These are phyloP conservation scores for Rhododendron williamsianum DNA, from an alignment of 148 eudicot species.

Conservation along the genomic window DNA sequence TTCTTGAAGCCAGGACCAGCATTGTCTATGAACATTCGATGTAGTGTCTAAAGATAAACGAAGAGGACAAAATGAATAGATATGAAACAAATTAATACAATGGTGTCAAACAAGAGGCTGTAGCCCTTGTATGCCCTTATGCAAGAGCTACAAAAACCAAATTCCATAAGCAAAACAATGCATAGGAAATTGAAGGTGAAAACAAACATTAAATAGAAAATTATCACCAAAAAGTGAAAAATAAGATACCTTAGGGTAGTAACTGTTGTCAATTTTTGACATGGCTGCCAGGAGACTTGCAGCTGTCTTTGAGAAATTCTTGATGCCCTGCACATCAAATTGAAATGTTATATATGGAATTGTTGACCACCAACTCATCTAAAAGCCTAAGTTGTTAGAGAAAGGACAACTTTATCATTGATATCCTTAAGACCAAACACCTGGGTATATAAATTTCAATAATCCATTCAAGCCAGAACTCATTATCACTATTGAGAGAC, in stretches of 20 bases:
- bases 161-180: neutral
- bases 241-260: conserved; percentile 53
- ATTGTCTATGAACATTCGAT: conserved; percentile 69
- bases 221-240: neutral
- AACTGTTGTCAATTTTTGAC: conserved; percentile 53
- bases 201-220: neutral
- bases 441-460: neutral
- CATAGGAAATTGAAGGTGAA: neutral
- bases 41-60: conserved; percentile 44
- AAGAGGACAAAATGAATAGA: neutral
- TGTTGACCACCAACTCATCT: neutral
- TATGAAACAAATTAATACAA: neutral
- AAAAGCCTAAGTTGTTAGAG: neutral
- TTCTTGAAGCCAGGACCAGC: conserved; percentile 74
- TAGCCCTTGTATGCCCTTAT: neutral
- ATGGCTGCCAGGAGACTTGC: conserved; percentile 55
- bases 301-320: conserved; percentile 60
- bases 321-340: conserved; percentile 46
- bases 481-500: neutral
- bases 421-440: neutral
- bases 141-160: neutral
- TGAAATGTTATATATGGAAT: neutral
- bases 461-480: conserved; percentile 1
- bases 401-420: neutral
- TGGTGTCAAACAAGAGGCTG: neutral